Percentiles rank a stretch among this genome's conserved stretches.
Conservation (phyloP, 768 basidiomycete species). For the Pleurotus eryngii region DNA sequence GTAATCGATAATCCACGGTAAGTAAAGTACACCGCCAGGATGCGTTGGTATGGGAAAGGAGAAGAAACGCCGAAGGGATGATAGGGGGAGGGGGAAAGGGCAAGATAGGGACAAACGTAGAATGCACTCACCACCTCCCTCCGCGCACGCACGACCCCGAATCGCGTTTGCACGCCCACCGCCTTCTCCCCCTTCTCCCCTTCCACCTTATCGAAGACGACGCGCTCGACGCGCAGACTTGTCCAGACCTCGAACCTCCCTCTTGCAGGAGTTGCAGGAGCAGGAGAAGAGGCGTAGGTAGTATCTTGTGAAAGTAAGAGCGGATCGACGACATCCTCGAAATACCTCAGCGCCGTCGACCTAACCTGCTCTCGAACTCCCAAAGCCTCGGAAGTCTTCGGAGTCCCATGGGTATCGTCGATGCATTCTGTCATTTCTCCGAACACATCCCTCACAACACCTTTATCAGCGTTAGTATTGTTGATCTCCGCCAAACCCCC, state of each 20-base stretch:
- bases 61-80: not conserved
- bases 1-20: not conserved
- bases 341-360: not conserved
- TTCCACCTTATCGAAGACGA: not conserved
- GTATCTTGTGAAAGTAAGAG: not conserved
- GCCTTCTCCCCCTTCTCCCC: not conserved
- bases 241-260: constrained; percentile 4
- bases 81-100: too few species aligned
- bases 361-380: not conserved
- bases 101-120: too few species aligned
- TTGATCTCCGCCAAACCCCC: not conserved
- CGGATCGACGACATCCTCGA: not conserved
- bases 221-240: not conserved
- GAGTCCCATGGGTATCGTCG: too few species aligned
- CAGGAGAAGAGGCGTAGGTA: too few species aligned
- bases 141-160: not conserved
- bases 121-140: not conserved
- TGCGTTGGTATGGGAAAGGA: too few species aligned
- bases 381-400: too few species aligned
- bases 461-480: not conserved
- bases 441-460: not conserved
- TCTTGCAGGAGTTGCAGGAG: too few species aligned
- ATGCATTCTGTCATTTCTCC: constrained; percentile 4
- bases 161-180: not conserved
- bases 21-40: not conserved